Conservation (phyloP, 1,139 yeast species). For the Blastobotrys elegans region DNA sequence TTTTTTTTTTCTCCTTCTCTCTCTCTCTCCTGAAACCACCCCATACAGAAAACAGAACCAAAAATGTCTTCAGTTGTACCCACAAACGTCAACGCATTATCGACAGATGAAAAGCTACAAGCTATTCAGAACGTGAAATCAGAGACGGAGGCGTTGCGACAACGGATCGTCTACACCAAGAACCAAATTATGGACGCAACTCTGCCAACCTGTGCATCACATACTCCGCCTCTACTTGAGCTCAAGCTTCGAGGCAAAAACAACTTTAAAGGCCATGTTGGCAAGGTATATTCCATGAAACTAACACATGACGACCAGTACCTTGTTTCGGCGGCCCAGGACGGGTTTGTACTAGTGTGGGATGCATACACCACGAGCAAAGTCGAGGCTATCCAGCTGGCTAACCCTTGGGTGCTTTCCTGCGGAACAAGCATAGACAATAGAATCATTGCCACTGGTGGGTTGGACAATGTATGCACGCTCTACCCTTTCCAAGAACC, state of each 20-base stretch:
- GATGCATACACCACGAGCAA: constrained; percentile 72
- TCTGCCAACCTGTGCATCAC: constrained; percentile 19
- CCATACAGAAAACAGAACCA: neutral
- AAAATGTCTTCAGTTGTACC: constrained; percentile 6
- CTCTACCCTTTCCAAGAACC: constrained; percentile 47
- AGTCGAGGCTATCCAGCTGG: constrained; percentile 51
- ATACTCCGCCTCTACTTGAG: constrained; percentile 19
- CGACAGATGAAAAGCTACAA: constrained; percentile 18
- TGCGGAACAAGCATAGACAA: constrained; percentile 71
- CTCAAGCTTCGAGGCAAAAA: constrained; percentile 15
- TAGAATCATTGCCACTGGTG: constrained; percentile 69
- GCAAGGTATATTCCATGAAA: constrained; percentile 62
- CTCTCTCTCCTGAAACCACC: neutral
- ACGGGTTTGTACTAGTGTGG: constrained; percentile 84
- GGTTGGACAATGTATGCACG: constrained; percentile 74
- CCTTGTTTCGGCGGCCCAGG: constrained; percentile 75
- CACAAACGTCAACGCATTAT: neutral
- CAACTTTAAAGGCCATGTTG: constrained; percentile 65
- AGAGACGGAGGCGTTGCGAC: constrained; percentile 23
- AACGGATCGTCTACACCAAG: constrained; percentile 19
- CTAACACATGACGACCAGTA: constrained; percentile 62
- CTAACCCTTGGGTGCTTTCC: constrained; percentile 70
- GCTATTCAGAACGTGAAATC: constrained; percentile 20
- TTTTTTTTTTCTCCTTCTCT: neutral
- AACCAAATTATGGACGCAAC: constrained; percentile 23